phyloP scores from a whole-genome alignment of 495 filamentous ascomycete genomes.

The Durotheca rogersii region DNA sequence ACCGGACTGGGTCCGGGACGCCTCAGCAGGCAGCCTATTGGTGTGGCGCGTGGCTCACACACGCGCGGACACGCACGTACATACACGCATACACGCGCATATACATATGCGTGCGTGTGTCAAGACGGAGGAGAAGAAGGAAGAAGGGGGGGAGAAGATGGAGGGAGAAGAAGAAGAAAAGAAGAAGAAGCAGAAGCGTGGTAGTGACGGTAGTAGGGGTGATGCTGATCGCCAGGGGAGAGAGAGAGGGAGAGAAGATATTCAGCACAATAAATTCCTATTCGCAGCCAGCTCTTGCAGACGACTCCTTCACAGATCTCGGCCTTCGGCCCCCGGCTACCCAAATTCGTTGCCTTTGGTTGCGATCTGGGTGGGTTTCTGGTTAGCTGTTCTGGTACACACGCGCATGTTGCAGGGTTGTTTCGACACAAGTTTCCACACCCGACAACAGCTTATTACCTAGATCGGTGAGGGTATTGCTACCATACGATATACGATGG shows the following conservation, averaged over 20 bases:
- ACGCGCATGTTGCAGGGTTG: conserved; percentile 3
- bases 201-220: too few relatives aligned
- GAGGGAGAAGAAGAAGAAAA: too few relatives aligned
- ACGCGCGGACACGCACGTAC: too few relatives aligned
- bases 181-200: too few relatives aligned
- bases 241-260: too few relatives aligned
- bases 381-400: conserved; percentile 16
- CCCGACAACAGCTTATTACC: too few relatives aligned
- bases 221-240: too few relatives aligned
- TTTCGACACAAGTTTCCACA: neutral
- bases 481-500: neutral
- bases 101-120: too few relatives aligned
- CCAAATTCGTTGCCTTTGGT: neutral
- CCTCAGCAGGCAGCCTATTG: neutral
- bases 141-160: too few relatives aligned
- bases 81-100: too few relatives aligned
- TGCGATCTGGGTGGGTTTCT: conserved; percentile 5
- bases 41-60: neutral
- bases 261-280: too few relatives aligned
- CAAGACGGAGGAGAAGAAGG: too few relatives aligned
- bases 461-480: neutral
- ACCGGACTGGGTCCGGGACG: neutral
- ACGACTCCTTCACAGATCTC: conserved; percentile 5
- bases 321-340: conserved; percentile 9
- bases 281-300: conserved; percentile 2